Percentiles rank a stretch among this genome's conserved stretches.
These are phyloP conservation scores for Gymnopilus dilepis DNA, from an alignment of 768 basidiomycete genomes.

Conservation along the genomic window DNA sequence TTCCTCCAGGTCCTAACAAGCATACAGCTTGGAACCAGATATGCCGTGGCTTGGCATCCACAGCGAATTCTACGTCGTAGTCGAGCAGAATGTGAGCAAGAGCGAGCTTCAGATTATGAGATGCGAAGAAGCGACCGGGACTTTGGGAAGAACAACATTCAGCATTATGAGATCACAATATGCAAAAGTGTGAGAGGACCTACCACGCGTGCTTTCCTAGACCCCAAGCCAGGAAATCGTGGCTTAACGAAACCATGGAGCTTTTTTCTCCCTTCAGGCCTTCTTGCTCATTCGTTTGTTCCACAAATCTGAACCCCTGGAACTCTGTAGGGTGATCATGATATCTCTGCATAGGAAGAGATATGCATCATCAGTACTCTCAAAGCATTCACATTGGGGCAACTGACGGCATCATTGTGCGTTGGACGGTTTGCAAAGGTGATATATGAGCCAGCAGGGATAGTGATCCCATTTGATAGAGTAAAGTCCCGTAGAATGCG, in stretches of 20 bases:
- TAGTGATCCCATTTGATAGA: neutral
- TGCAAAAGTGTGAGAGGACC: neutral
- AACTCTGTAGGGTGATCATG: neutral
- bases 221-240: neutral
- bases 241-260: neutral
- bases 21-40: no score
- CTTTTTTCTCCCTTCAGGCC: neutral
- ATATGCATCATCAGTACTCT: neutral
- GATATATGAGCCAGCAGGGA: neutral
- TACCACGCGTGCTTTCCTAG: neutral
- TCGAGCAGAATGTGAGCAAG: neutral
- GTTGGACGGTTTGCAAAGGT: neutral
- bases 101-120: neutral
- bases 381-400: neutral
- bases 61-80: neutral
- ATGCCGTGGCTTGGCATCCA: no score
- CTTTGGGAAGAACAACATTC: neutral
- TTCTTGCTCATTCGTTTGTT: neutral
- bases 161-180: neutral
- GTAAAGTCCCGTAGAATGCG: neutral
- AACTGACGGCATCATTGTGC: neutral
- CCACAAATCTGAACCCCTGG: neutral
- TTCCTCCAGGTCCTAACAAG: no score
- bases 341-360: neutral
- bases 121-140: neutral